These are phyloP conservation scores for Saksenaea vasiformis DNA, from an alignment of 371 early-diverging fungal species.

Conservation along the genomic window DNA sequence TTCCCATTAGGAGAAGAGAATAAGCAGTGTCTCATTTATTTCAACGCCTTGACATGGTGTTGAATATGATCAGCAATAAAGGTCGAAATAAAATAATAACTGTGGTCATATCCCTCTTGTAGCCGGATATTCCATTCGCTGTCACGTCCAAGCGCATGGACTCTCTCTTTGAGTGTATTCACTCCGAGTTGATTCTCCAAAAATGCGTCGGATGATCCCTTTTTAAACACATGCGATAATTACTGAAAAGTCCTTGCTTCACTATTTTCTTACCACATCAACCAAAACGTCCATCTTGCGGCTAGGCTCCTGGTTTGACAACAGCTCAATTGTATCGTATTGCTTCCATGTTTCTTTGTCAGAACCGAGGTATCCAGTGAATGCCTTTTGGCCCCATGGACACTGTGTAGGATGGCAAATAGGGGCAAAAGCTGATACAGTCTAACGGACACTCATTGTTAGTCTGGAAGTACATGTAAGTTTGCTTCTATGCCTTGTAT, in stretches of 20 bases:
- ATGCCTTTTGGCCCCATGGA: slow-evolving; percentile 81
- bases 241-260: background rate
- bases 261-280: slow-evolving; percentile 36
- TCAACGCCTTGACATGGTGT: slow-evolving; percentile 69
- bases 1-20: too few species aligned
- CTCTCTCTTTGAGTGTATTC: slow-evolving; percentile 52
- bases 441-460: slow-evolving; percentile 19
- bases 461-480: background rate
- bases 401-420: slow-evolving; percentile 74
- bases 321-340: slow-evolving; percentile 77
- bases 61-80: slow-evolving; percentile 79
- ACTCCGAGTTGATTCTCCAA: slow-evolving; percentile 67
- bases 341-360: slow-evolving; percentile 60
- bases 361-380: slow-evolving; percentile 73
- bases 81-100: slow-evolving; percentile 80
- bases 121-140: slow-evolving; percentile 62
- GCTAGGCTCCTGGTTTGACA: slow-evolving; percentile 31
- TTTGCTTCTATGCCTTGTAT: slow-evolving; percentile 49
- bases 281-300: slow-evolving; percentile 41
- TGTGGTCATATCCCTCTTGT: slow-evolving; percentile 86
- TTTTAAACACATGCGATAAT: background rate
- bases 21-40: slow-evolving; percentile 6
- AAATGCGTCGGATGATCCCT: slow-evolving; percentile 77
- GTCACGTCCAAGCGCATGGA: slow-evolving; percentile 37
- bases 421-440: slow-evolving; percentile 86